Evolutionary conservation across 768 basidiomycete species (phyloP), one percentile per base, ranked within the genome.

Genomic region (Rhodotorula babjevae): DNA sequence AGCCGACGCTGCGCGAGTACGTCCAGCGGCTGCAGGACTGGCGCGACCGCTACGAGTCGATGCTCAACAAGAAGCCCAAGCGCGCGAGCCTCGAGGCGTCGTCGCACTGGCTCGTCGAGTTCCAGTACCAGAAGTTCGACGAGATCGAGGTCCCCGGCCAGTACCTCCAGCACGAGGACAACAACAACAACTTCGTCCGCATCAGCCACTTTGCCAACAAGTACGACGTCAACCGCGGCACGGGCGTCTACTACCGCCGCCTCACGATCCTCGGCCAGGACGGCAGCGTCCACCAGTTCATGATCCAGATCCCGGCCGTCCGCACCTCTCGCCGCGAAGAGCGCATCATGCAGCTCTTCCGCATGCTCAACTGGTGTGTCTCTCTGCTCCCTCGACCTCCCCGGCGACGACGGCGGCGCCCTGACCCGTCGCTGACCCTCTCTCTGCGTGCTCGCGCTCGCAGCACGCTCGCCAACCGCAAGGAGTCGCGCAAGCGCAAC

Each of bases 101-200:
- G 56, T 93, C 92, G 75, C 93, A 94, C 81, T 96, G 93, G 82
- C 84, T 99, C 77, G 90, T 92, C 14, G 96, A 98, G 81, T 99
- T 98, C 84, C 95, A 98, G 77, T 93, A 97, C 81, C 89, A 88
- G 79, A 96, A 93, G 80, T 93, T 95, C 62, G 96, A 98, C 74
- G 95, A 99, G 74, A 91, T 99, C 52, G 94, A 99, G 79, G 87
- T 99, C 62, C 94, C 94, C n/a, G 96, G 96, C 14, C 96, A 99
- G 81, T 99, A 99, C 80, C 90, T 93, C 0, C 92, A 97, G 93
- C 93, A 98, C 79, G 93, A 94, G 81, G 95, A 99, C 81, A 91
- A 85, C 77, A 92, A 92, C 79, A 89, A 90, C 77, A 89, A 90
- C 76, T 96, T 98, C 77, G 85, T 91, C 69, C 87, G 90, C 73